Evolutionary conservation across 1,284 basidiomycete genomes (phyloP), one percentile per base, ranked within the genome.

Genomic region (Sutorius eximius): DNA sequence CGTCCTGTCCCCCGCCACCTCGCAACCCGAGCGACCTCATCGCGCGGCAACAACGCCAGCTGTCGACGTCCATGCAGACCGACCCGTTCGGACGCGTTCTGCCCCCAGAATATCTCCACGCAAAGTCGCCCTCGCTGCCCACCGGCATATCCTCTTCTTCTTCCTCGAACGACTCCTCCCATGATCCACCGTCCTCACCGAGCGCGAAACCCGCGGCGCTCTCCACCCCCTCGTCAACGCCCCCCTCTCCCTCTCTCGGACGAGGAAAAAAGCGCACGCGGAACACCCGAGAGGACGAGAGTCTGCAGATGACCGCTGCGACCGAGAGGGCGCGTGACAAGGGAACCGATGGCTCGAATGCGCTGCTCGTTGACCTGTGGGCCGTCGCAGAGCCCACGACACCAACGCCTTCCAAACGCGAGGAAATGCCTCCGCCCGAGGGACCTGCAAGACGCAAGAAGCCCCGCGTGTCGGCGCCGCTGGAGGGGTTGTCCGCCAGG

Each of bases 211-310:
- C 12, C 1, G 55, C 34, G 0, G 5, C 16, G 18, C 6, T 46
- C 12, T 24, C 33, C 1, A 52, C 51, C 4, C 43, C 52, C 0
- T 36, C 55, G 18, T 49, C 51, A 4, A 38, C 54, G 2, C 53
- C 62, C 0, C 42, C 54, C 15, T 64, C 61, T 7, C 55, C 52
- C 12, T 24, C 53, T 41, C 1, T 44, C 3, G 42, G 50, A 16
- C 56, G 52, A 20, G 61, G 61, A 9, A 57, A 40, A 37, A 68
- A 66, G 49, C 65, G 65, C 30, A 9, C 37, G 4, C 53, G 59
- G 36, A 20, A 29, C 9, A 22, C 12, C 45, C 64, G 54, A 4
- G 55, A 57, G 0, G 61, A 57, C 7, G 55, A 52, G 5, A 42
- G 16, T 0, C 27, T 18, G 7, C 18, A 30, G 1, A 34, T 40